phyloP scores from a whole-genome alignment of 495 filamentous ascomycete species.

The Lasiosphaeria ovina region DNA sequence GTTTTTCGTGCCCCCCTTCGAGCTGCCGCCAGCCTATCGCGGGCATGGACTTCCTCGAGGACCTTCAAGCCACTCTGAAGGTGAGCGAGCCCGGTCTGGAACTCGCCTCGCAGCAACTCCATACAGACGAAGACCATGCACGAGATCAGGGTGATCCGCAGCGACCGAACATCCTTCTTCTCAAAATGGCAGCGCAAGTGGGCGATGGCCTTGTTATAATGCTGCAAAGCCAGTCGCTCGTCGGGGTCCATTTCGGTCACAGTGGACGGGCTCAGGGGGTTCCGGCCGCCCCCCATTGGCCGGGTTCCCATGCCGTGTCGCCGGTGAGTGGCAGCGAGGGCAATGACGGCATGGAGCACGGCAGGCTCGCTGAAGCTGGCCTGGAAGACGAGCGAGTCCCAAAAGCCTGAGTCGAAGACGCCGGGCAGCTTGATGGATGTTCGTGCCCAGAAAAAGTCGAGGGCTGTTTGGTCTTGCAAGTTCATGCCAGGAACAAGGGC shows the following conservation, averaged over 20 bases:
- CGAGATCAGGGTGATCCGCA: conserved; percentile 49
- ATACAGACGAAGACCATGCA: conserved; percentile 58
- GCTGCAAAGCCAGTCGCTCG: conserved; percentile 36
- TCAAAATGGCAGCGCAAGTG: conserved; percentile 35
- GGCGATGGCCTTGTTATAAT: conserved; percentile 47
- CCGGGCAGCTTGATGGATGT: conserved; percentile 45
- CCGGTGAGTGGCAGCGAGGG: conserved; percentile 46
- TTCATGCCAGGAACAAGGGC: conserved; percentile 8
- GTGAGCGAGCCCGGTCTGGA: conserved; percentile 42
- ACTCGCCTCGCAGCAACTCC: conserved; percentile 53
- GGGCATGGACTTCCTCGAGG: conserved; percentile 22
- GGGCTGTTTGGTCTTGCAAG: conserved; percentile 8
- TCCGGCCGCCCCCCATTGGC: neutral
- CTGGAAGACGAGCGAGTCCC: conserved; percentile 49
- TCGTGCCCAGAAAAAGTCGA: conserved; percentile 44
- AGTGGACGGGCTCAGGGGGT: neutral
- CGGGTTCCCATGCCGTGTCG: conserved; percentile 10
- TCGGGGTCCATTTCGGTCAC: conserved; percentile 11
- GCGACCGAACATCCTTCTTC: conserved; percentile 20
- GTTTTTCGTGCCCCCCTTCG: neutral
- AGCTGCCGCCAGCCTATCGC: neutral
- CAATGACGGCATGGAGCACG: conserved; percentile 51
- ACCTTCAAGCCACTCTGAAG: conserved; percentile 44
- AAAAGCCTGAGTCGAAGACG: conserved; percentile 44
- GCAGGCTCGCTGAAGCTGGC: conserved; percentile 45